phyloP scores from a whole-genome alignment of 1,284 basidiomycete species.

The Sanghuangporus weigelae region DNA sequence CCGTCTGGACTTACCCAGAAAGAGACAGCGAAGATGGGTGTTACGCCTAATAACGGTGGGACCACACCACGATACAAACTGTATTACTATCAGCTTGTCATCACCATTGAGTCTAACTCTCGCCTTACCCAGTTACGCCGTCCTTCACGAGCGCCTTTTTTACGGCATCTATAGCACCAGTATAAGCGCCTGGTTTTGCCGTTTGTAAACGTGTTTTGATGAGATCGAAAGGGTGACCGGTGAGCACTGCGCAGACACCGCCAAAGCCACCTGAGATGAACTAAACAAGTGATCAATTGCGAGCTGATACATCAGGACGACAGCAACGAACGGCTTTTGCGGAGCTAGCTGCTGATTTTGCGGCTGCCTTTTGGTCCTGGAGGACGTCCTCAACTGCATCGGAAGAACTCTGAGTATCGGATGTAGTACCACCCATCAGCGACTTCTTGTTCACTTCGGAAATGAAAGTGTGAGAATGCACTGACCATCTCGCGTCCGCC shows the following conservation, averaged over 20 bases:
- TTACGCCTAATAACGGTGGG: constrained; percentile 93
- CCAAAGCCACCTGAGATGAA: constrained; percentile 56
- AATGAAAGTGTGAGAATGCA: background rate
- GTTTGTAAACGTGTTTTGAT: constrained; percentile 97
- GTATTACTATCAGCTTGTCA: background rate
- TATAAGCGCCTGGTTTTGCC: constrained; percentile 86
- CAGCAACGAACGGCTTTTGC: constrained; percentile 7
- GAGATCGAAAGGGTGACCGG: constrained; percentile 93
- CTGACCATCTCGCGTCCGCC: background rate
- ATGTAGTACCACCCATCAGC: background rate
- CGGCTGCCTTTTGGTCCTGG: constrained; percentile 7
- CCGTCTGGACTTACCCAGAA: constrained; percentile 75
- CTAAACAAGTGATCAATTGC: background rate
- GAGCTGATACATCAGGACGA: background rate
- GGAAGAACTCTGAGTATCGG: constrained; percentile 9
- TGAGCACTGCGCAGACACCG: constrained; percentile 48
- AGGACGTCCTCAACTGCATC: constrained; percentile 15
- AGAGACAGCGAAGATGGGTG: constrained; percentile 97
- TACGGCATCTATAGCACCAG: constrained; percentile 90
- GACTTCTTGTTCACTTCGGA: background rate
- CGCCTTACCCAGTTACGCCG: constrained; percentile 77
- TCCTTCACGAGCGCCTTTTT: constrained; percentile 86
- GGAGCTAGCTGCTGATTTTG: constrained; percentile 14
- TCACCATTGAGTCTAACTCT: background rate
- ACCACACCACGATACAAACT: constrained; percentile 97